Percentiles rank a stretch among this genome's conserved stretches.
Evolutionary conservation across 1,139 yeast species (phyloP).

Genomic region (Geotrichum histeridarum): DNA sequence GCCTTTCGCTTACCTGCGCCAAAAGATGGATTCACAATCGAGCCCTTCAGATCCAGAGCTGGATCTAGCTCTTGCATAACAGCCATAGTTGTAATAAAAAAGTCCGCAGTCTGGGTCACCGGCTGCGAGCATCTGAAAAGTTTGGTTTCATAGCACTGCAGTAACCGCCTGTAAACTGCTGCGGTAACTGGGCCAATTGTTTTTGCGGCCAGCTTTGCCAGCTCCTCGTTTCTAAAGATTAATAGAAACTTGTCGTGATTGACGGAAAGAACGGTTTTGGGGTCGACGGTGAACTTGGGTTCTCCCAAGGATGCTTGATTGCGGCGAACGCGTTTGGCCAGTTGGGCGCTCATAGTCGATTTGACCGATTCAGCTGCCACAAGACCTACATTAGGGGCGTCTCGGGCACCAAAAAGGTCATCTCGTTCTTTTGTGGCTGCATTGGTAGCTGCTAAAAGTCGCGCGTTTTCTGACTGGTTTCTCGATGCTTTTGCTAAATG

Average conservation of each 20-base stretch:
- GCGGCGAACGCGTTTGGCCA: slow-evolving; percentile 11
- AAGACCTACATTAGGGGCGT: slow-evolving; percentile 26
- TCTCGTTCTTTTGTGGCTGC: slow-evolving; percentile 54
- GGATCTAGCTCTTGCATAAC: slow-evolving; percentile 32
- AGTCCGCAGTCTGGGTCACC: slow-evolving; percentile 29
- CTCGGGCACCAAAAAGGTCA: slow-evolving; percentile 35
- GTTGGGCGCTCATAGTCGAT: slow-evolving; percentile 31
- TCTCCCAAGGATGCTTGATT: slow-evolving; percentile 7
- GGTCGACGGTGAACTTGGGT: slow-evolving; percentile 25
- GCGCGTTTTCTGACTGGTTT: slow-evolving; percentile 31
- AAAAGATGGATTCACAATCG: slow-evolving; percentile 21
- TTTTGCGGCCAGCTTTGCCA: slow-evolving; percentile 58
- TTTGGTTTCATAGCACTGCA: slow-evolving; percentile 50
- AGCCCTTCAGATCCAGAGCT: slow-evolving; percentile 29
- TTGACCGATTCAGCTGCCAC: slow-evolving; percentile 19
- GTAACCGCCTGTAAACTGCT: slow-evolving; percentile 55
- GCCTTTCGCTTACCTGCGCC: slow-evolving; percentile 9
- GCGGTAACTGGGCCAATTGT: slow-evolving; percentile 69
- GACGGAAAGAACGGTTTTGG: slow-evolving; percentile 51
- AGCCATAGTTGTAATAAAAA: slow-evolving; percentile 35
- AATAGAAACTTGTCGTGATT: slow-evolving; percentile 66
- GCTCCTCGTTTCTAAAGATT: slow-evolving; percentile 57
- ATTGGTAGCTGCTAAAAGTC: slow-evolving; percentile 33
- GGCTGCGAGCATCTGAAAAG: slow-evolving; percentile 31
- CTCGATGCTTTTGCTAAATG: slow-evolving; percentile 23